Evolutionary conservation across 768 basidiomycete genomes (phyloP).

Genomic region (Xerocomus spinulosus): DNA sequence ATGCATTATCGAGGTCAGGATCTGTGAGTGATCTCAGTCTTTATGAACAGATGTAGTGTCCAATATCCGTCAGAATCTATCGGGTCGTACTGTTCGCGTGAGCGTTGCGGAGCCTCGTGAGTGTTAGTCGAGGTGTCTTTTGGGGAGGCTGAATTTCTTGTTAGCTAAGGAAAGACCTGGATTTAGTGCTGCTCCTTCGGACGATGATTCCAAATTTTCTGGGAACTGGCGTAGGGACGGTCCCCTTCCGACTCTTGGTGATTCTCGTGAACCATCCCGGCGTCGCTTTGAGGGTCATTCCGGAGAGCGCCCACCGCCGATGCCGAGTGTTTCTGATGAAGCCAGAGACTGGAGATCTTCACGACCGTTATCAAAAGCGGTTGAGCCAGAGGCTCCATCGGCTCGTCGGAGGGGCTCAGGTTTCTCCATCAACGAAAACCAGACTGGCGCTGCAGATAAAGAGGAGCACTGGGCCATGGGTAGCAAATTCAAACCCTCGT

Average conservation of each 20-base stretch:
- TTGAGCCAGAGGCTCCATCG: conserved; percentile 44
- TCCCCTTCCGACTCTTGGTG: conserved; percentile 67
- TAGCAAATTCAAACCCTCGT: conserved; percentile 62
- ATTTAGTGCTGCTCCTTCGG: conserved; percentile 46
- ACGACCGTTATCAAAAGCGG: conserved; percentile 35
- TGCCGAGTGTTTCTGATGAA: conserved; percentile 53
- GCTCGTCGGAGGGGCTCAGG: conserved; percentile 57
- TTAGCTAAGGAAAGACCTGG: conserved; percentile 73
- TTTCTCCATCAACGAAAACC: conserved; percentile 43
- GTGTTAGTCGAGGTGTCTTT: conserved; percentile 31
- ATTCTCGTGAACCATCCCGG: conserved; percentile 59
- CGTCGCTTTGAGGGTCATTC: conserved; percentile 59
- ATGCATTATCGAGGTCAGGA: conserved; percentile 69
- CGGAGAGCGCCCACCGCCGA: conserved; percentile 40
- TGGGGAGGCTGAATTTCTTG: conserved; percentile 9
- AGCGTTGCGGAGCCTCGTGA: conserved; percentile 95
- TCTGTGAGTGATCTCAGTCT: conserved; percentile 44
- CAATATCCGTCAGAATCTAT: conserved; percentile 47
- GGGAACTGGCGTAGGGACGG: conserved; percentile 84
- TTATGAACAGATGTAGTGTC: not conserved
- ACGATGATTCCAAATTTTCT: conserved; percentile 80
- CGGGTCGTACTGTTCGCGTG: conserved; percentile 78
- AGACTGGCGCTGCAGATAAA: conserved; percentile 57
- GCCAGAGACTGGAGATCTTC: conserved; percentile 70
- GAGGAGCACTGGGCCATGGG: conserved; percentile 80